phyloP scores from a whole-genome alignment of 2,329 filamentous ascomycete genomes.

The Sordariomycetes sp. region DNA sequence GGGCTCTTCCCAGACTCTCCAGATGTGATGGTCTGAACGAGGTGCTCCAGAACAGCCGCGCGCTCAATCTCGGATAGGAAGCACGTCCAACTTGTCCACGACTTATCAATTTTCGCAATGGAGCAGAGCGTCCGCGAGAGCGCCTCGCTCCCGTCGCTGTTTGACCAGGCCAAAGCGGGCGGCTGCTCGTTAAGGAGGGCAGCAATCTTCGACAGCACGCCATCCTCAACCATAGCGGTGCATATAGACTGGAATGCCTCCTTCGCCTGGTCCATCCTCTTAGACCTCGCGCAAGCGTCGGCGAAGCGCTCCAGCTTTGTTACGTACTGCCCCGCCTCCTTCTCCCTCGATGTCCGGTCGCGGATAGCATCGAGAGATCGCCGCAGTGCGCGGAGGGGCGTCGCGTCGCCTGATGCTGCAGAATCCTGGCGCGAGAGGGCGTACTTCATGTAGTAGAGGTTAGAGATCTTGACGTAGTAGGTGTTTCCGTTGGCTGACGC shows the following conservation, averaged over 20 bases:
- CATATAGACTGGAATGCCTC: constrained; percentile 47
- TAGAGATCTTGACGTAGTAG: constrained; percentile 54
- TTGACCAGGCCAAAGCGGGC: constrained; percentile 38
- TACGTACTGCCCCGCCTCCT: constrained; percentile 43
- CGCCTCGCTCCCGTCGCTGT: constrained; percentile 30
- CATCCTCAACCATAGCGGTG: constrained; percentile 44
- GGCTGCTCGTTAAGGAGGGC: constrained; percentile 32
- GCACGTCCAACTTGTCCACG: constrained; percentile 42
- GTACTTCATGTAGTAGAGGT: constrained; percentile 56
- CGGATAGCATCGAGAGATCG: constrained; percentile 51
- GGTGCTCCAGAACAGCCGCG: constrained; percentile 45
- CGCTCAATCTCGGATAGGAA: constrained; percentile 36
- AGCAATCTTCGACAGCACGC: constrained; percentile 40
- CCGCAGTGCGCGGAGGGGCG: constrained; percentile 42
- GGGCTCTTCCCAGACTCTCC: constrained; percentile 15
- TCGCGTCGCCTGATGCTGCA: constrained; percentile 23
- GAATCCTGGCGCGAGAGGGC: constrained; percentile 32
- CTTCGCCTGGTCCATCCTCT: constrained; percentile 42
- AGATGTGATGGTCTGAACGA: constrained; percentile 35
- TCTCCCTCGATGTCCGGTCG: constrained; percentile 37
- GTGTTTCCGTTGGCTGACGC: constrained; percentile 17
- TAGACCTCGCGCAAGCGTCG: constrained; percentile 40
- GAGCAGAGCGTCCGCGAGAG: constrained; percentile 46
- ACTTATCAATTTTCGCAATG: constrained; percentile 44
- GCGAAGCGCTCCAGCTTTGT: constrained; percentile 56